A percentile compares a stretch with the other conserved stretches of the same genome.
phyloP scores from a whole-genome alignment of 257 asterid species.

The Nicotiana sylvestris region DNA sequence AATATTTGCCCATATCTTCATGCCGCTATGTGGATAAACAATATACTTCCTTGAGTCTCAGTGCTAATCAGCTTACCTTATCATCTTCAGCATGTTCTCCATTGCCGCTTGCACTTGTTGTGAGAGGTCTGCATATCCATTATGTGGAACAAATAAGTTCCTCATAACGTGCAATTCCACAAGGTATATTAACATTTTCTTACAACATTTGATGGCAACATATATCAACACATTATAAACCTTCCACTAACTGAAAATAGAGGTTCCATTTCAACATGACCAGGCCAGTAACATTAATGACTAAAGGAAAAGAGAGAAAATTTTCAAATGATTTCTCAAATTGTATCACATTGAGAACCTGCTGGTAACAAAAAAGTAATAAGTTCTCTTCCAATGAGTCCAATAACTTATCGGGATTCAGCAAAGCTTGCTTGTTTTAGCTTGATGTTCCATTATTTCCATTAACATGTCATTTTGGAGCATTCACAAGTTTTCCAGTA shows the following conservation, averaged over 20 bases:
- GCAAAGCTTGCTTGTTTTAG: neutral
- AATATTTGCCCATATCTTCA: neutral
- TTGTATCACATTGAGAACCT: neutral
- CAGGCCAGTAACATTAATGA: neutral
- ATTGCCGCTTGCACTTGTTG: slow-evolving; percentile 67
- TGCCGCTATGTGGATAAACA: neutral
- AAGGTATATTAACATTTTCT: slow-evolving; percentile 7
- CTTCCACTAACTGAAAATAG: neutral
- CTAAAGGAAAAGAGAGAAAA: neutral
- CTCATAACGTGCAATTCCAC: neutral
- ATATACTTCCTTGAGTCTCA: slow-evolving; percentile 13
- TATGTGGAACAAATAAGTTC: neutral
- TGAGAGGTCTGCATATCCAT: slow-evolving; percentile 50
- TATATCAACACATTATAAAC: neutral
- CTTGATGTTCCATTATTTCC: neutral
- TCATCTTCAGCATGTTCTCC: slow-evolving; percentile 79
- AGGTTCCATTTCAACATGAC: neutral
- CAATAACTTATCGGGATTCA: neutral
- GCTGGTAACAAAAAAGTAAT: neutral
- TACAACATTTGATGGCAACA: neutral
- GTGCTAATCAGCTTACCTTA: slow-evolving; percentile 38
- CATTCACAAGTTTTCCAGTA: neutral
- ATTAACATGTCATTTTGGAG: neutral
- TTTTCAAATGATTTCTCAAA: neutral
- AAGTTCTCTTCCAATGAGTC: neutral